phyloP scores from a whole-genome alignment of 768 basidiomycete genomes.

The Harrya chromipes region DNA sequence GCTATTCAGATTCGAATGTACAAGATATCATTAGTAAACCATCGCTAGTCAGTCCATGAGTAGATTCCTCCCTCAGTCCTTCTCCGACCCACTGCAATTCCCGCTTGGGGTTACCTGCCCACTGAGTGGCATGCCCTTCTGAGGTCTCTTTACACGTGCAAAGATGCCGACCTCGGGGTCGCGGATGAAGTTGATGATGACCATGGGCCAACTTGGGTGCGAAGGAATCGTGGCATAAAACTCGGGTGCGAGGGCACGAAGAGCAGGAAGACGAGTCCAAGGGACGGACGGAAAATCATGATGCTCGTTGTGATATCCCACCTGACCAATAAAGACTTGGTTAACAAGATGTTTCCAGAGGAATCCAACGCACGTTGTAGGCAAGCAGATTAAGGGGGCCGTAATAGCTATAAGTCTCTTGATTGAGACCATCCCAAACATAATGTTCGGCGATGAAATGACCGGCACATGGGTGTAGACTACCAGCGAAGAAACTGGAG shows the following conservation, averaged over 20 bases:
- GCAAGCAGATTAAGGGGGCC: conserved; percentile 86
- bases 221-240: conserved; percentile 86
- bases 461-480: conserved; percentile 91
- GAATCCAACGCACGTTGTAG: conserved; percentile 73
- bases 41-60: conserved; percentile 4
- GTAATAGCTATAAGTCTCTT: conserved; percentile 98
- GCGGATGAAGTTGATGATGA: conserved; percentile 90
- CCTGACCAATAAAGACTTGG: conserved; percentile 41
- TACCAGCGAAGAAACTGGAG: conserved; percentile 95
- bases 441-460: conserved; percentile 99
- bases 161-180: conserved; percentile 87
- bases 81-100: conserved; percentile 8
- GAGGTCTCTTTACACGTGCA: conserved; percentile 76
- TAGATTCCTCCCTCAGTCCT: conserved; percentile 11
- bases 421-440: conserved; percentile 85
- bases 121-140: conserved; percentile 32
- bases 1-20: conserved; percentile 9
- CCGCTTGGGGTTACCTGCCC: conserved; percentile 15
- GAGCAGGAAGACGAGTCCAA: conserved; percentile 88
- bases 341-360: neutral
- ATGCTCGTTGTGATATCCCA: conserved; percentile 99
- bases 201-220: conserved; percentile 93
- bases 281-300: conserved; percentile 97
- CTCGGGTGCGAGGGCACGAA: conserved; percentile 83
- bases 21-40: conserved; percentile 12